Evolutionary conservation across 495 filamentous ascomycete genomes (phyloP), one percentile per base, ranked within the genome.

Genomic region (Aspergillus asperescens): DNA sequence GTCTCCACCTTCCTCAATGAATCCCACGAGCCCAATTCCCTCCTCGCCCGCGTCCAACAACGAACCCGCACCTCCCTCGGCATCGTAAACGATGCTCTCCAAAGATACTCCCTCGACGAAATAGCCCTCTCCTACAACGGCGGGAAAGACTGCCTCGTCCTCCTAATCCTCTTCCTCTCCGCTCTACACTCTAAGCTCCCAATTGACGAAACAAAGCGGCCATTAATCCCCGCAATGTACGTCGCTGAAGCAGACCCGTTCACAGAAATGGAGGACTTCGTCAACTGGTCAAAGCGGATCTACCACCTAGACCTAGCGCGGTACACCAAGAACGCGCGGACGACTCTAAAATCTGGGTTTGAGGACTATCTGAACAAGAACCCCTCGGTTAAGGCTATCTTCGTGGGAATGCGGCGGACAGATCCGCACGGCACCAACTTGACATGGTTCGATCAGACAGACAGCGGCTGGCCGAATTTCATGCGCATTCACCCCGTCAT

Each of bases 91-190:
- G 77, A 86, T 51, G 88, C 90, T 2, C 69, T 96, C 49, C 62
- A 76, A 45, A 72, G 73, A 58, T 96, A 95, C 64, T 77, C 77
- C 78, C 80, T 86, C 48, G 74, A 84, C 41, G 78, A 94, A 57
- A 76, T 97, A 40, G 90, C 92, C 8, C 76, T 98, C 52, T 94
- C 94, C 41, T 98, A 96, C 66, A 98, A 98, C 59, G 93, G 93
- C 71, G 93, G 93, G 38, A 98, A 98, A 68, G 93, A 98, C 80
- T 98, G 93, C 62, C 83, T 96, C 20, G 88, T 96, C 50, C 82
- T 96, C 8, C 77, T 97, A n/a, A 74, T 97, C 58, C 76, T 96
- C 52, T 89, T 92, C 69, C 82, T 97, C 59, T 81, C 84, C 55
- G 80, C 81, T 50, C 77, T 95, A 22, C 62, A 65, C 52, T 62